Evolutionary conservation across 2,329 filamentous ascomycete genomes (phyloP).

Genomic region (Botryotinia globosa): DNA sequence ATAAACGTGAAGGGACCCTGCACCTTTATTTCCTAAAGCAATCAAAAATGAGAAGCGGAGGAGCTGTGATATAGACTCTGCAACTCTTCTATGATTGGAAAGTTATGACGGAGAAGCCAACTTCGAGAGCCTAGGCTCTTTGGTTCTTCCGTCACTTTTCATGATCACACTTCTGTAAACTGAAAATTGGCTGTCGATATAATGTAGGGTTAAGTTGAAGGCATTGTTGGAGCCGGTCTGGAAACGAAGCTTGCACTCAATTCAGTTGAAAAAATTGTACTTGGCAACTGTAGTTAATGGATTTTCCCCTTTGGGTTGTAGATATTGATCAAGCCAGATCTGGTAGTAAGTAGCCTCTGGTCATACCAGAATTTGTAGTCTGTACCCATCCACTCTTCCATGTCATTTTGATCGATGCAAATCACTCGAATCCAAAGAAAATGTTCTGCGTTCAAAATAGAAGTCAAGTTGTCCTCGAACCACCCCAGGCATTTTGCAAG

Average conservation of each 20-base stretch:
- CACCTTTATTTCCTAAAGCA: background rate
- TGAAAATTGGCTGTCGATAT: background rate
- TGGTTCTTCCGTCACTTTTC: background rate
- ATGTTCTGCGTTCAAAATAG: fast-evolving
- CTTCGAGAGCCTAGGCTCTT: background rate
- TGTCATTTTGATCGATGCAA: background rate
- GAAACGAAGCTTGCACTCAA: background rate
- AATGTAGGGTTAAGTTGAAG: background rate
- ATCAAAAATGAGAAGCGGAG: background rate
- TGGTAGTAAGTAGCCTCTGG: no score
- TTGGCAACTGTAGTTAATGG: background rate
- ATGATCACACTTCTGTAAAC: background rate
- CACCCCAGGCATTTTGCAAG: no score
- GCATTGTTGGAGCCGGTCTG: background rate
- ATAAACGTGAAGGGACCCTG: fast-evolving
- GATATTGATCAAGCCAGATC: background rate
- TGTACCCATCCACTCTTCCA: background rate
- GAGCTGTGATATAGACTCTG: background rate
- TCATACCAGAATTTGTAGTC: no score
- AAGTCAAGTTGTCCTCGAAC: no score
- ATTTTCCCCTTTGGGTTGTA: background rate
- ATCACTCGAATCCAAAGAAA: background rate
- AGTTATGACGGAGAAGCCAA: background rate
- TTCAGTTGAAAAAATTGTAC: background rate
- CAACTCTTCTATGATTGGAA: background rate